Evolutionary conservation across 129 eudicot genomes (phyloP), one percentile per base, ranked within the genome.

Genomic region (Silybum marianum): DNA sequence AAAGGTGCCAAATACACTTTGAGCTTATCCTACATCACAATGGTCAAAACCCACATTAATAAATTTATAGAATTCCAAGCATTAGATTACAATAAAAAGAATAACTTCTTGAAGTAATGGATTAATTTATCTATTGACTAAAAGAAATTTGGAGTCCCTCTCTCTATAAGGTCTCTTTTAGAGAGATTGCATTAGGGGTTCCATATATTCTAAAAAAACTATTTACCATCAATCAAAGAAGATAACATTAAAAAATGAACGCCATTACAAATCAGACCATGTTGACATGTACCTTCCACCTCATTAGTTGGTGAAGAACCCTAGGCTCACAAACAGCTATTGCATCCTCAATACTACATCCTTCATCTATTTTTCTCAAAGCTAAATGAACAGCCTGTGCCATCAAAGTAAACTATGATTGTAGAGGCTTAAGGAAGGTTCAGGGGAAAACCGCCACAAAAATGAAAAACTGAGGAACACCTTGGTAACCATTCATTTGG

Each of bases 1-100:
- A 95, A 89, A 36, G 99, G 99, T 78, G 97, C 88, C 83, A 95
- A 91, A 78, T 89, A 93, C 30, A 89, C 90, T 75, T n/a, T 89
- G 76, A 95, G 89, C 25, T 38, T 36, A 9, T 36, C 28, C 75
- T 38, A 34, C 75, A 72, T 72, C 13, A 72, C 58, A 34, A 7
- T 9, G 16, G 6, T 3, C 14, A 66, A 9, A 32, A 54, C 38
- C 66, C 39, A 71, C 21, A n/a, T 58, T 10, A 24, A 58, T 30
- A 39, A 32, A 74, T 30, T 22, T 21, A 34, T 75, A 44, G 24
- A 58, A 58, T 58, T 58, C 9, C 66, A 58, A 58, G 66, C 66
- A 58, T 21, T 58, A n/a, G 24, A 18, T 18, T 58, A 58, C 23
- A 58, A 58, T 54, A 5, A n/a, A 58, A 58, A n/a, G 23, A 58